These are phyloP conservation scores for Epichloe scottii DNA, from an alignment of 2,329 filamentous ascomycete genomes.

Conservation along the genomic window DNA sequence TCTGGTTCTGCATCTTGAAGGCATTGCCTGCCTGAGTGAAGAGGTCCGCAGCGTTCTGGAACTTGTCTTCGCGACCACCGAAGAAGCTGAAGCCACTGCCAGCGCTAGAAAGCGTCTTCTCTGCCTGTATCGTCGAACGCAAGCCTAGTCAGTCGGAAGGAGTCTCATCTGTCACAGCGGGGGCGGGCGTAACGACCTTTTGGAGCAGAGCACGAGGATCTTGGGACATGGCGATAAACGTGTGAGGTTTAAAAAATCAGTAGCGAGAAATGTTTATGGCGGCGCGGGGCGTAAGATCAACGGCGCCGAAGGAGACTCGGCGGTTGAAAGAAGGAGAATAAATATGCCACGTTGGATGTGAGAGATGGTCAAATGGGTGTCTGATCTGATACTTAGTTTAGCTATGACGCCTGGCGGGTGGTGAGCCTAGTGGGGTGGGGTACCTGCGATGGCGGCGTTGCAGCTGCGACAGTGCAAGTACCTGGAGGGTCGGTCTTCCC, in stretches of 20 bases:
- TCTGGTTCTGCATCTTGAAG: constrained; percentile 76
- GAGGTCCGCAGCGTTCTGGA: constrained; percentile 75
- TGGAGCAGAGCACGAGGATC: constrained; percentile 68
- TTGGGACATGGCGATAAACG: constrained; percentile 46
- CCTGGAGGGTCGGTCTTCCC: no score
- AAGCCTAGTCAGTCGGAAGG: constrained; percentile 4
- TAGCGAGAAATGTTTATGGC: neutral
- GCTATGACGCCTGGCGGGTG: constrained; percentile 2
- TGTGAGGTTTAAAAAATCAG: neutral
- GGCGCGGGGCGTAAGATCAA: neutral
- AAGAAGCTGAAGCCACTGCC: constrained; percentile 81
- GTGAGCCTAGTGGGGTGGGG: neutral
- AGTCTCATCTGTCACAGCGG: constrained; percentile 1
- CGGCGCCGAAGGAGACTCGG: neutral
- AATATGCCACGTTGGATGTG: neutral
- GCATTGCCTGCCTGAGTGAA: constrained; percentile 85
- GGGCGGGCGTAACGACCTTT: constrained; percentile 41
- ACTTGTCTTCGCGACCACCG: constrained; percentile 75
- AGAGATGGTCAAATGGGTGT: neutral
- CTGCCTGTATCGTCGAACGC: constrained; percentile 48
- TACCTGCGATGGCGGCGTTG: neutral
- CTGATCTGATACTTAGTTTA: neutral
- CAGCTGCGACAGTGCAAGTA: no score
- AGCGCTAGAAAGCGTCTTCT: constrained; percentile 66
- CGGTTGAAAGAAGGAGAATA: neutral